Evolutionary conservation across 129 eudicot species (phyloP).

Genomic region (Kitagawia praeruptora): DNA sequence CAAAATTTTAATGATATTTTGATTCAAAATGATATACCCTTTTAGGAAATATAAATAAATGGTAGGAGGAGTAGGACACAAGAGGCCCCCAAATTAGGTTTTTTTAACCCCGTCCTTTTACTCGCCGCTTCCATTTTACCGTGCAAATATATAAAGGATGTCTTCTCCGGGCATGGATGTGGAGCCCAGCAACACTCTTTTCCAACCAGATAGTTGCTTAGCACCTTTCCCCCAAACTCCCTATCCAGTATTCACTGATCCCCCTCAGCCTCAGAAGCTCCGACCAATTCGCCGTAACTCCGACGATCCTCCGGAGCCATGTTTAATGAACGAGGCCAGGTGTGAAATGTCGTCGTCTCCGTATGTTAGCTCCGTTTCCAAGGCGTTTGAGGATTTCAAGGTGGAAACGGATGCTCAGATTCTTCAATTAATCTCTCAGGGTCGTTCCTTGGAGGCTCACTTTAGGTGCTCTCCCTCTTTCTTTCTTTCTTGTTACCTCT

Average conservation of each 20-base stretch:
- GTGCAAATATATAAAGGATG: background rate
- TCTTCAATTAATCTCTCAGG: constrained; percentile 8
- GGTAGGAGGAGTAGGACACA: too few species aligned
- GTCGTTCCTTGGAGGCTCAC: background rate
- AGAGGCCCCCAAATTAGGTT: background rate
- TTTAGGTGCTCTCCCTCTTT: background rate
- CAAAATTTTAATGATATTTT: too few species aligned
- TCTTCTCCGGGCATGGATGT: constrained; percentile 6
- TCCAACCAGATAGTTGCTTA: background rate
- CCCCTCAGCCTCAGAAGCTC: constrained; percentile 50
- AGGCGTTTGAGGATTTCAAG: background rate
- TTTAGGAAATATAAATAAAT: too few species aligned
- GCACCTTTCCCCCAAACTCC: background rate
- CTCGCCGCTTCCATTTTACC: background rate
- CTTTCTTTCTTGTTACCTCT: too few species aligned
- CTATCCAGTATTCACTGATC: background rate
- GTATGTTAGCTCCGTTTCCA: background rate
- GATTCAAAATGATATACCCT: too few species aligned
- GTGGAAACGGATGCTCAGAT: constrained; percentile 12
- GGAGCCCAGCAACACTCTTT: background rate
- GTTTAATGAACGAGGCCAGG: background rate
- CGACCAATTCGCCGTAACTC: constrained; percentile 43
- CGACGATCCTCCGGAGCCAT: constrained; percentile 6
- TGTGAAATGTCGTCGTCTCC: background rate
- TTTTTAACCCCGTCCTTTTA: background rate